Conservation (phyloP, 1,139 yeast genomes). For the Geotrichum histeridarum region DNA sequence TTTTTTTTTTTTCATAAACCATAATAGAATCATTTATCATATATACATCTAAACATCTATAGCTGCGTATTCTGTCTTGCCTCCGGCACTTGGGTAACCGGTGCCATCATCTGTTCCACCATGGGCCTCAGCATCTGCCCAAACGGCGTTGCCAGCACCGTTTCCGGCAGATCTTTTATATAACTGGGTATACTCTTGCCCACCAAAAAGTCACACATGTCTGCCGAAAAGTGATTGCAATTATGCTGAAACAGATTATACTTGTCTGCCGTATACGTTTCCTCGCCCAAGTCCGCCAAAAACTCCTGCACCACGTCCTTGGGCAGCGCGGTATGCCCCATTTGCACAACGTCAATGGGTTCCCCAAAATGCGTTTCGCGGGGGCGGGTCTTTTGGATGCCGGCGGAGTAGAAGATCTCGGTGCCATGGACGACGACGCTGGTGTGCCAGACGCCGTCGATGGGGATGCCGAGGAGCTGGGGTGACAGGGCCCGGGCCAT, state of each 20-base stretch:
- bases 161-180: constrained; percentile 51
- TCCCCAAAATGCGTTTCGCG: constrained; percentile 57
- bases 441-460: constrained; percentile 68
- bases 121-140: constrained; percentile 46
- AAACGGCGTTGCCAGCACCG: constrained; percentile 56
- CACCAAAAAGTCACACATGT: constrained; percentile 53
- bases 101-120: constrained; percentile 10
- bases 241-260: constrained; percentile 63
- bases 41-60: not conserved
- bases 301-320: constrained; percentile 52
- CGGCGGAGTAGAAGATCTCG: constrained; percentile 59
- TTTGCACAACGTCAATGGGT: constrained; percentile 50
- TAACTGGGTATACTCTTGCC: constrained; percentile 49
- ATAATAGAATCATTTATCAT: not conserved
- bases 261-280: constrained; percentile 45
- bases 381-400: constrained; percentile 48
- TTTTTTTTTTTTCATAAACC: too few relatives aligned
- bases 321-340: constrained; percentile 52
- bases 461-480: constrained; percentile 34
- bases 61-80: not conserved
- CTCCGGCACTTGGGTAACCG: not conserved
- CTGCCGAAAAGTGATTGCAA: constrained; percentile 65
- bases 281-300: constrained; percentile 45
- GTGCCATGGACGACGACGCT: constrained; percentile 51
- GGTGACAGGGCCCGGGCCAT: constrained; percentile 36